Evolutionary conservation across 2,329 filamentous ascomycete genomes (phyloP), one percentile per base, ranked within the genome.

Genomic region (Cladosporium sp.): DNA sequence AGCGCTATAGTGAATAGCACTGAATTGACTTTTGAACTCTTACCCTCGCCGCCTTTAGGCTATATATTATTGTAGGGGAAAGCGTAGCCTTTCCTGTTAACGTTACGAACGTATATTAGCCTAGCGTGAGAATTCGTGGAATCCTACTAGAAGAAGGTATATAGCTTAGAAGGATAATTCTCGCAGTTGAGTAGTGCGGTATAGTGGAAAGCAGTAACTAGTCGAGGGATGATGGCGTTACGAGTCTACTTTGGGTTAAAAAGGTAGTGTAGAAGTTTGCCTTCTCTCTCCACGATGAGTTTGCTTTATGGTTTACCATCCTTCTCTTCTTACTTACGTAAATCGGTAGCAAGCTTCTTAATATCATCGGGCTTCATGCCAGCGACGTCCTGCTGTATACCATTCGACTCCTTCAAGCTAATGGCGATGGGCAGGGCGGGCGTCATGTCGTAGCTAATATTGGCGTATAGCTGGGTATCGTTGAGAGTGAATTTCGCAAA

Each of bases 151-250:
- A 73, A 74, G 61, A 72, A 74, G 1, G 70, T 72, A 8, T 63
- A 42, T 1, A 71, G 70, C 6, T 64, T 51, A 43, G 75, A 60
- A 57, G 78, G 70, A 67, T 78, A 67, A 63, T 67, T 68, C 15
- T 74, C 72, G 6, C 72, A 70, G 3, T 71, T 70, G 50, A 88
- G 73, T 59, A 94, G 73, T 5, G 88, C 91, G 17, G 83, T 85
- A 19, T 90, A 82, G 71, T 92, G 90, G 64, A 94, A 84, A 0
- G 88, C 88, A 1, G 90, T 90, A 0, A 88, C 84, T 11, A 95
- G 76, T n/a, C 90, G 82, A 0, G 90, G 88, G 3, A 87, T 87
- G 58, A 92, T 82, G 38, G 87, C 87, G 60, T 80, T 79, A 30
- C 78, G 72, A 17, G 71, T 74, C 3, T 69, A 65, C 12, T 73